phyloP scores from a whole-genome alignment of 2,329 filamentous ascomycete species.

The Westerdykella sp. region DNA sequence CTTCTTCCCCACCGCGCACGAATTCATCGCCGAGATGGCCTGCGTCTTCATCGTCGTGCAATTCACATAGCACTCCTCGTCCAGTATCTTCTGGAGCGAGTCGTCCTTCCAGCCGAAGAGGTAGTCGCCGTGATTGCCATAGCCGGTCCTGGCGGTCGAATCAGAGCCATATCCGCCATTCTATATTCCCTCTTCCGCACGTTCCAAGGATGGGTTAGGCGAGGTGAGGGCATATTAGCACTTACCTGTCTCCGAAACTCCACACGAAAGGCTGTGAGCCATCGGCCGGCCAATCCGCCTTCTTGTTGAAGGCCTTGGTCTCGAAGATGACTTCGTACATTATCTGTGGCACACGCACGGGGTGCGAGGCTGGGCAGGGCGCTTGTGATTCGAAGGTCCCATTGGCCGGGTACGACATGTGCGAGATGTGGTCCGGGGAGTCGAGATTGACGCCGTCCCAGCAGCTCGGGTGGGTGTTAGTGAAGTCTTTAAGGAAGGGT shows the following conservation, averaged over 20 bases:
- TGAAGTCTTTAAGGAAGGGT: too few relatives aligned
- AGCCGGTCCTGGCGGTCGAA: slow-evolving; percentile 31
- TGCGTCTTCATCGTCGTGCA: slow-evolving; percentile 43
- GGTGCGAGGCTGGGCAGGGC: slow-evolving; percentile 48
- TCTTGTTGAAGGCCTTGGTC: slow-evolving; percentile 32
- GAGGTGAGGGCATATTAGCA: too few relatives aligned
- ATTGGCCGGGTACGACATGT: slow-evolving; percentile 16
- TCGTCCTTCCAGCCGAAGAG: slow-evolving; percentile 49
- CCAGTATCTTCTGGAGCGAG: slow-evolving; percentile 39
- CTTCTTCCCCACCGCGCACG: slow-evolving; percentile 42
- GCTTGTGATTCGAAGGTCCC: slow-evolving; percentile 34
- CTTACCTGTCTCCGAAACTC: slow-evolving; percentile 31
- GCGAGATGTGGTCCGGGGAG: slow-evolving; percentile 19
- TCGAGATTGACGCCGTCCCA: slow-evolving; percentile 23
- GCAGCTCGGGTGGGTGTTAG: slow-evolving; percentile 6
- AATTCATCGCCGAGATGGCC: slow-evolving; percentile 42
- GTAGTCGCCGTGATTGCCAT: slow-evolving; percentile 49
- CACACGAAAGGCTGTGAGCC: slow-evolving; percentile 29
- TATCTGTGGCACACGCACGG: slow-evolving; percentile 25
- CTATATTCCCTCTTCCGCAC: neutral
- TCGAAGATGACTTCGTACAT: slow-evolving; percentile 27
- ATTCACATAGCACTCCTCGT: slow-evolving; percentile 34
- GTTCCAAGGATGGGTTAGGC: too few relatives aligned
- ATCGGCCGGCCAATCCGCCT: slow-evolving; percentile 18
- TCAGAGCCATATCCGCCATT: neutral